Conservation (phyloP, 2,329 filamentous ascomycete genomes). For the Fusarium aywerte region DNA sequence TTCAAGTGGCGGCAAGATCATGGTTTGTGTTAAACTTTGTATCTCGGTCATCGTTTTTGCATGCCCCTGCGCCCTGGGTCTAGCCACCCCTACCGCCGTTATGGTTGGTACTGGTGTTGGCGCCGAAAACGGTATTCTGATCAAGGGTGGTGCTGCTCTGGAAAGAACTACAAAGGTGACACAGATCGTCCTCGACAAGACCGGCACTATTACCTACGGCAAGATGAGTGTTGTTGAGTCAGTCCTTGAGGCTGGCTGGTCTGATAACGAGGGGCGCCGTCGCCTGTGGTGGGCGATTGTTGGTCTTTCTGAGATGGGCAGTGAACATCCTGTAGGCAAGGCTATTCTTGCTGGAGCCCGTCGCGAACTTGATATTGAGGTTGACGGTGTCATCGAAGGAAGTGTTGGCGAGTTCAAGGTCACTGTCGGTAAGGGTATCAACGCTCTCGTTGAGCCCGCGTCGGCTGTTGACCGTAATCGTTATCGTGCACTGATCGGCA, state of each 20-base stretch:
- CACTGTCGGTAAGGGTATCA: conserved; percentile 85
- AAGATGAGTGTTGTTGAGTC: conserved; percentile 91
- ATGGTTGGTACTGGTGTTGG: conserved; percentile 99
- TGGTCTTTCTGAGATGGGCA: conserved; percentile 93
- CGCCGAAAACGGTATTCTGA: conserved; percentile 94
- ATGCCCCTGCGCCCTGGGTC: conserved; percentile 94
- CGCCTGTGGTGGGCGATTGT: conserved; percentile 96
- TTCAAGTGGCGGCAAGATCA: conserved; percentile 87
- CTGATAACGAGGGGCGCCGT: conserved; percentile 71
- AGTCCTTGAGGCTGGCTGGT: conserved; percentile 76
- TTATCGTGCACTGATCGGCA: conserved; percentile 86
- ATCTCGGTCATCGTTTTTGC: conserved; percentile 99
- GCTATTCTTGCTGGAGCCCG: conserved; percentile 83
- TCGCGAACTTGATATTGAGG: conserved; percentile 75
- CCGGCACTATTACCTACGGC: conserved; percentile 91
- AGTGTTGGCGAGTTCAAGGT: conserved; percentile 87
- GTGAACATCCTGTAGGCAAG: conserved; percentile 94
- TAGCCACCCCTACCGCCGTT: conserved; percentile 95
- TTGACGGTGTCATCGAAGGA: conserved; percentile 81
- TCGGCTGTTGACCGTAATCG: conserved; percentile 73
- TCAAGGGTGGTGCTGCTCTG: conserved; percentile 93
- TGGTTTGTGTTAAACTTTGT: conserved; percentile 97
- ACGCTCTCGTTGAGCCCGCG: conserved; percentile 81
- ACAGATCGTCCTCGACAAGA: conserved; percentile 94
- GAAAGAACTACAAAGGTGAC: conserved; percentile 92